These are phyloP conservation scores for Phytophthora fragariaefolia DNA, from an alignment of 352 stramenopile genomes.

Conservation along the genomic window DNA sequence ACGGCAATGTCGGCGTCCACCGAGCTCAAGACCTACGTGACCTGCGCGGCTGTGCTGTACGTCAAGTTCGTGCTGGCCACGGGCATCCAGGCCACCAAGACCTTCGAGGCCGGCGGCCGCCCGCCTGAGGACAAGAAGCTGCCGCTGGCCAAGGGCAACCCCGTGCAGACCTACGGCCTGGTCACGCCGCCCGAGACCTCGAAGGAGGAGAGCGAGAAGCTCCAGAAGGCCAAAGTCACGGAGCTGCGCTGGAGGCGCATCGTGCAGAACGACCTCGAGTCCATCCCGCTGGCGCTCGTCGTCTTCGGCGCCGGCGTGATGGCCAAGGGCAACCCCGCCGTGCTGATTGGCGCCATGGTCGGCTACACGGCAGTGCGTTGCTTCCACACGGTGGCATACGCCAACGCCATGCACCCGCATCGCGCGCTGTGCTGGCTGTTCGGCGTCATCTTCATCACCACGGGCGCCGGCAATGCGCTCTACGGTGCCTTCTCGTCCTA, in stretches of 20 bases:
- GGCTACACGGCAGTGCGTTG: conserved; percentile 52
- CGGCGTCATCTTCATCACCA: conserved; percentile 47
- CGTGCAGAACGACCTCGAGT: conserved; percentile 69
- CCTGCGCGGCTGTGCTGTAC: conserved; percentile 61
- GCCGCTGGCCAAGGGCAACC: conserved; percentile 45
- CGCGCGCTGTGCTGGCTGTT: conserved; percentile 50
- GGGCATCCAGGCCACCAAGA: conserved; percentile 56
- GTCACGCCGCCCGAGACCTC: conserved; percentile 22
- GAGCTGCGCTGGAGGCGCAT: conserved; percentile 61
- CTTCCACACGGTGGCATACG: conserved; percentile 58
- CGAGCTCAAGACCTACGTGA: conserved; percentile 62
- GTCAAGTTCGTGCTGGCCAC: conserved; percentile 69
- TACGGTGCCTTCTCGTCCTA: conserved; percentile 40
- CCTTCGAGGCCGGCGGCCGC: conserved; percentile 50
- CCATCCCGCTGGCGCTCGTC: conserved; percentile 57
- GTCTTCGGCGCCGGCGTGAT: conserved; percentile 52
- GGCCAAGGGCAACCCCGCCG: conserved; percentile 31
- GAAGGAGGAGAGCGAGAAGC: conserved; percentile 35
- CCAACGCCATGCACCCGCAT: conserved; percentile 53
- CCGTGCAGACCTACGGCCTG: conserved; percentile 51
- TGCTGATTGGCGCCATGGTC: conserved; percentile 47
- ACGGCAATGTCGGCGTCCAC: conserved; percentile 34
- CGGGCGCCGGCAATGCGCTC: conserved; percentile 39
- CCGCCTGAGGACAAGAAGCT: conserved; percentile 60
- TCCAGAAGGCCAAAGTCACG: conserved; percentile 40